phyloP scores from a whole-genome alignment of 768 basidiomycete genomes.

The Asterophora parasitica region DNA sequence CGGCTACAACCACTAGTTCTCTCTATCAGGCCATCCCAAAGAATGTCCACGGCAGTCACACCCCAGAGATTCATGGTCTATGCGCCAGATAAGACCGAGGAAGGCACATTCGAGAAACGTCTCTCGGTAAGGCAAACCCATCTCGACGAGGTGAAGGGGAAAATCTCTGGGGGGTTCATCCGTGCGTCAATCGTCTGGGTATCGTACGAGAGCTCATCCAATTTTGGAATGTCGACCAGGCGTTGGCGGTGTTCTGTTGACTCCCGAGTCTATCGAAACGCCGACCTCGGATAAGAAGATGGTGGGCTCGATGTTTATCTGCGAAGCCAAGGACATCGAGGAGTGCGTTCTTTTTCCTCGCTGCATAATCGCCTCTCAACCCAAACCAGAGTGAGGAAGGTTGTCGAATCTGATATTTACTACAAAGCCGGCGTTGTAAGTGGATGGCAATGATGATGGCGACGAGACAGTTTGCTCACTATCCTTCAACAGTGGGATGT shows the following conservation, averaged over 20 bases:
- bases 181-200: constrained; percentile 43
- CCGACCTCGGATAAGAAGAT: constrained; percentile 48
- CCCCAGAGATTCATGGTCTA: constrained; percentile 48
- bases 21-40: neutral
- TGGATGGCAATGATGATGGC: constrained; percentile 6
- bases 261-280: constrained; percentile 50
- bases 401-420: constrained; percentile 38
- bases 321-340: constrained; percentile 49
- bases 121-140: constrained; percentile 52
- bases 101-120: constrained; percentile 51
- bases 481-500: constrained; percentile 46
- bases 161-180: constrained; percentile 40
- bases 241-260: constrained; percentile 53
- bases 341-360: constrained; percentile 24
- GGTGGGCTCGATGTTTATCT: constrained; percentile 55
- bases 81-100: constrained; percentile 62
- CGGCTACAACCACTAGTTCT: neutral
- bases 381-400: constrained; percentile 29
- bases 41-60: constrained; percentile 5
- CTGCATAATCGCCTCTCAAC: neutral
- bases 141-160: constrained; percentile 38
- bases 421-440: constrained; percentile 38
- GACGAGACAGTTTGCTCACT: neutral
- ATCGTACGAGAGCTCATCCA: neutral
- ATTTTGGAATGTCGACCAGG: constrained; percentile 29